Evolutionary conservation across 352 stramenopile genomes (phyloP).

Genomic region (Phytophthora aleatoria): DNA sequence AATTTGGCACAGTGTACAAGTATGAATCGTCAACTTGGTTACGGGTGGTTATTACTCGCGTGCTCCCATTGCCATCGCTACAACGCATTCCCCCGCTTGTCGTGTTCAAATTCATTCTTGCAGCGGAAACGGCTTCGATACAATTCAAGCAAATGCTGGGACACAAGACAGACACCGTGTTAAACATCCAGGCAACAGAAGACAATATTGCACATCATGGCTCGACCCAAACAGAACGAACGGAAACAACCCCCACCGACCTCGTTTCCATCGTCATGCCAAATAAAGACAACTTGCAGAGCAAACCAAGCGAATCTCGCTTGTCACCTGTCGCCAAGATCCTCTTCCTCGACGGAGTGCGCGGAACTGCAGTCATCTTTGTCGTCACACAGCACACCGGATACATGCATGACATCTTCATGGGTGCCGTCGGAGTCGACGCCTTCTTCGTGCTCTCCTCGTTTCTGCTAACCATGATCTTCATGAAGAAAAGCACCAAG

Average conservation of each 20-base stretch:
- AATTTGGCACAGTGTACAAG: background rate
- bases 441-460: conserved; percentile 3
- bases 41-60: background rate
- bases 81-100: conserved; percentile 12
- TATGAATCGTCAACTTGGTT: background rate
- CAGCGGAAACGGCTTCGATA: background rate
- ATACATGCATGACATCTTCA: conserved; percentile 2
- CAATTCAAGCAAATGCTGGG: conserved; percentile 1
- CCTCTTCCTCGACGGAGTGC: conserved; percentile 14
- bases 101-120: background rate
- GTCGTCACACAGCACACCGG: conserved; percentile 8
- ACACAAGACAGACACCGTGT: background rate
- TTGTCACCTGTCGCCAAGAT: conserved; percentile 16
- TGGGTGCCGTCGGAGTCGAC: background rate
- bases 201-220: background rate
- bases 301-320: background rate
- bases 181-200: background rate
- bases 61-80: background rate
- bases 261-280: background rate
- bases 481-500: conserved; percentile 3
- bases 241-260: background rate
- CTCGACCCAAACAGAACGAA: background rate
- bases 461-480: conserved; percentile 1
- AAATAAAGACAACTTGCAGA: background rate
- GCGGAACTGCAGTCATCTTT: conserved; percentile 13